These are phyloP conservation scores for Calocera cornea DNA, from an alignment of 768 basidiomycete species.

Conservation along the genomic window DNA sequence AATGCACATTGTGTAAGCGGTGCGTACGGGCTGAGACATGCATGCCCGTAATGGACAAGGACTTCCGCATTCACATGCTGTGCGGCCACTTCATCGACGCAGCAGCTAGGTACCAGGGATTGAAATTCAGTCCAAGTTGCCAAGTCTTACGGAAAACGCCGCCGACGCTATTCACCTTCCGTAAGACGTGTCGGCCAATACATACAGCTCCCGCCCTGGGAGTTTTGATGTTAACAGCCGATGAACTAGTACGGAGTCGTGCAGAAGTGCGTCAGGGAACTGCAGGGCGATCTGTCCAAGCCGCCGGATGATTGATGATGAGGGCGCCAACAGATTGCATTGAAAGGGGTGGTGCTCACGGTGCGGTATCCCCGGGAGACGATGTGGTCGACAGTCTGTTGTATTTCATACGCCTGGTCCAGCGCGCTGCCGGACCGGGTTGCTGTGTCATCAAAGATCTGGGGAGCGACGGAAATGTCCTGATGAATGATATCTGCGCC, in stretches of 20 bases:
- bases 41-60: slow-evolving; percentile 90
- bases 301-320: slow-evolving; percentile 1
- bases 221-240: slow-evolving; percentile 43
- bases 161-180: slow-evolving; percentile 47
- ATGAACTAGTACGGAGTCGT: slow-evolving; percentile 75
- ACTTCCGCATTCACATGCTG: slow-evolving; percentile 86
- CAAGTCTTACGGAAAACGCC: neutral
- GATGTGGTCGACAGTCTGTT: slow-evolving; percentile 4
- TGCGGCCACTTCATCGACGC: slow-evolving; percentile 91
- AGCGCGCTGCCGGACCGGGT: slow-evolving; percentile 38
- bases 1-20: neutral
- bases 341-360: neutral
- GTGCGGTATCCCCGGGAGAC: neutral
- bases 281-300: slow-evolving; percentile 64
- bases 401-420: neutral
- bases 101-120: slow-evolving; percentile 50
- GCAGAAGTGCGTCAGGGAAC: slow-evolving; percentile 87
- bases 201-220: slow-evolving; percentile 51
- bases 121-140: neutral
- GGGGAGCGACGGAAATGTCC: slow-evolving; percentile 21
- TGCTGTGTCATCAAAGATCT: slow-evolving; percentile 49
- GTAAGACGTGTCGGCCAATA: slow-evolving; percentile 95
- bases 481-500: neutral
- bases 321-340: neutral
- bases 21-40: slow-evolving; percentile 80